Conservation (phyloP, 164 flowering plant genomes). For the Sextonia rubra region DNA sequence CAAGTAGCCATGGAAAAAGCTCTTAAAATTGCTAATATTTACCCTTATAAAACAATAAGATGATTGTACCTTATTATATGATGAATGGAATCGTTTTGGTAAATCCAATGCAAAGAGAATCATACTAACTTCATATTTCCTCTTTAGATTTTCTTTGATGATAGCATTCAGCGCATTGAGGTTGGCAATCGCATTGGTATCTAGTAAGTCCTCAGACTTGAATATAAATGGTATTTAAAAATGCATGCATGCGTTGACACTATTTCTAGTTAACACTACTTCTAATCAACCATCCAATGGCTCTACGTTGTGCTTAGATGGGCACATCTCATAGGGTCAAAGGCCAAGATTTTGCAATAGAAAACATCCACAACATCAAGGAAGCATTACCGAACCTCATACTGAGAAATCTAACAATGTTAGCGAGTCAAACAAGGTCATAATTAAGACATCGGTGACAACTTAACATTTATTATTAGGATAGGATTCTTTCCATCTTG, state of each 20-base stretch:
- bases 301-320: conserved; percentile 33
- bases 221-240: not conserved
- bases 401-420: conserved; percentile 38
- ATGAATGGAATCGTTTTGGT: too few relatives aligned
- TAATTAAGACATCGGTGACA: conserved; percentile 58
- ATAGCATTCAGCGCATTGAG: conserved; percentile 72
- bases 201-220: conserved; percentile 38
- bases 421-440: conserved; percentile 32
- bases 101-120: too few relatives aligned
- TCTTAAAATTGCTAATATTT: conserved; percentile 57
- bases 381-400: conserved; percentile 82
- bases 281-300: not conserved
- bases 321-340: conserved; percentile 54
- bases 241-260: not conserved
- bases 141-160: conserved; percentile 89
- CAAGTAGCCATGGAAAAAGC: conserved; percentile 54
- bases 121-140: too few relatives aligned
- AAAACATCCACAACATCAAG: conserved; percentile 84
- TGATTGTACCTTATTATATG: not conserved
- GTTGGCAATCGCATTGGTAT: conserved; percentile 66
- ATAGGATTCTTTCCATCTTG: too few relatives aligned
- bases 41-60: conserved; percentile 74
- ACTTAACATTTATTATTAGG: conserved; percentile 30
- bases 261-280: not conserved
- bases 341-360: conserved; percentile 80